Percentiles rank a stretch among this genome's conserved stretches.
Conservation (phyloP, 768 basidiomycete genomes). For the Boletus coccyginus region DNA sequence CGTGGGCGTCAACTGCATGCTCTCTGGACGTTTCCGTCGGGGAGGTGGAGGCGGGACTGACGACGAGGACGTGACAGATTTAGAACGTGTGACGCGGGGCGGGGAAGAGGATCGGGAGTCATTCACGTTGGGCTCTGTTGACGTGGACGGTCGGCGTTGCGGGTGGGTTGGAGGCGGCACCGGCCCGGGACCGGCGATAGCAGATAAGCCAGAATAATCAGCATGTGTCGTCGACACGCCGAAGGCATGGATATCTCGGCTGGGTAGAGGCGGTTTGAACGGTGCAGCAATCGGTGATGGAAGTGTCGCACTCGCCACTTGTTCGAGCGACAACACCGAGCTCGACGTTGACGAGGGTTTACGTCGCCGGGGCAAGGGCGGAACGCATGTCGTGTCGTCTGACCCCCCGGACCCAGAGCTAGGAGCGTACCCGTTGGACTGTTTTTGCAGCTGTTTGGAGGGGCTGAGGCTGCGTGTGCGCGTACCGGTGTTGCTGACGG, state of each 20-base stretch:
- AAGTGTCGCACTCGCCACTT: slow-evolving; percentile 40
- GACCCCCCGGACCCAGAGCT: slow-evolving; percentile 12
- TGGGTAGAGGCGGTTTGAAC: slow-evolving; percentile 25
- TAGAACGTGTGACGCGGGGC: slow-evolving; percentile 48
- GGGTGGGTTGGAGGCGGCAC: slow-evolving; percentile 54
- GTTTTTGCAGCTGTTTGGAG: slow-evolving; percentile 16
- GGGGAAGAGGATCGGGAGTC: slow-evolving; percentile 28
- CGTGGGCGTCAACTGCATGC: slow-evolving; percentile 46
- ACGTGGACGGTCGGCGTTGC: slow-evolving; percentile 39
- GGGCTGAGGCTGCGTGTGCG: slow-evolving; percentile 34
- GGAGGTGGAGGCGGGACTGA: slow-evolving; percentile 43
- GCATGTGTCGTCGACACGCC: slow-evolving; percentile 2
- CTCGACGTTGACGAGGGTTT: slow-evolving; percentile 34
- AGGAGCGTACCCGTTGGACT: neutral
- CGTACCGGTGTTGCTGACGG: slow-evolving; percentile 1
- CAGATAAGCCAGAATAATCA: neutral
- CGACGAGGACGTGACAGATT: slow-evolving; percentile 45
- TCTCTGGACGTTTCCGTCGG: slow-evolving; percentile 59
- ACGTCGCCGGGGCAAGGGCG: slow-evolving; percentile 37
- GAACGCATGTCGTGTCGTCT: slow-evolving; percentile 23
- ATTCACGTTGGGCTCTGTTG: slow-evolving; percentile 21
- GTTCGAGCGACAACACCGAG: slow-evolving; percentile 38
- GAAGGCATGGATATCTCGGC: slow-evolving; percentile 13
- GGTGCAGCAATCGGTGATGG: slow-evolving; percentile 7
- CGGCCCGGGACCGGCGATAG: slow-evolving; percentile 26